These are phyloP conservation scores for Rhizoctonia solani DNA, from an alignment of 1,284 basidiomycete genomes.

Conservation along the genomic window DNA sequence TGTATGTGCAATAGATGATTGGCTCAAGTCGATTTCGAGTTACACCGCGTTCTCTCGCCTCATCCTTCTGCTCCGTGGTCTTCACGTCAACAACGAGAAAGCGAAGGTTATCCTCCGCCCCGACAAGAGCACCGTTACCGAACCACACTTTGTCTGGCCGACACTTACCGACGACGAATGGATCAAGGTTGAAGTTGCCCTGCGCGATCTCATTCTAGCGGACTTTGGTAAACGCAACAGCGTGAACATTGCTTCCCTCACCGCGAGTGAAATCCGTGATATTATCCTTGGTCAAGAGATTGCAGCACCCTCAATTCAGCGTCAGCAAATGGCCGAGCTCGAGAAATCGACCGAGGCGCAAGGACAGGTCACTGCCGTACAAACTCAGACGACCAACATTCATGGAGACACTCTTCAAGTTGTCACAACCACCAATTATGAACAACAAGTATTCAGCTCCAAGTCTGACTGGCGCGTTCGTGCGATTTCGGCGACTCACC, in stretches of 20 bases:
- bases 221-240: conserved; percentile 99
- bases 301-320: conserved; percentile 80
- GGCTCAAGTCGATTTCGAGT: conserved; percentile 98
- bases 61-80: conserved; percentile 91
- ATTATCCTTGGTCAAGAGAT: conserved; percentile 98
- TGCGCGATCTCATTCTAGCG: conserved; percentile 90
- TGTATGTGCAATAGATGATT: conserved; percentile 70
- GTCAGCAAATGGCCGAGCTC: conserved; percentile 99
- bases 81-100: conserved; percentile 99
- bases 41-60: conserved; percentile 99
- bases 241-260: conserved; percentile 97
- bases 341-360: conserved; percentile 96
- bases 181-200: conserved; percentile 99
- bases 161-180: conserved; percentile 94
- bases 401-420: conserved; percentile 97
- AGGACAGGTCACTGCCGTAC: conserved; percentile 93
- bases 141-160: conserved; percentile 99
- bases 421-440: conserved; percentile 97
- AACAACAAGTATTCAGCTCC: conserved; percentile 95
- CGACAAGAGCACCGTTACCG: conserved; percentile 93
- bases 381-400: conserved; percentile 97
- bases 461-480: conserved; percentile 99
- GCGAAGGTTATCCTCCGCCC: conserved; percentile 94
- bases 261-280: conserved; percentile 93
- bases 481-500: conserved; percentile 93